A percentile compares a stretch with the other conserved stretches of the same genome.
These are phyloP conservation scores for Arthromyces matolae DNA, from an alignment of 768 basidiomycete species.

Conservation along the genomic window DNA sequence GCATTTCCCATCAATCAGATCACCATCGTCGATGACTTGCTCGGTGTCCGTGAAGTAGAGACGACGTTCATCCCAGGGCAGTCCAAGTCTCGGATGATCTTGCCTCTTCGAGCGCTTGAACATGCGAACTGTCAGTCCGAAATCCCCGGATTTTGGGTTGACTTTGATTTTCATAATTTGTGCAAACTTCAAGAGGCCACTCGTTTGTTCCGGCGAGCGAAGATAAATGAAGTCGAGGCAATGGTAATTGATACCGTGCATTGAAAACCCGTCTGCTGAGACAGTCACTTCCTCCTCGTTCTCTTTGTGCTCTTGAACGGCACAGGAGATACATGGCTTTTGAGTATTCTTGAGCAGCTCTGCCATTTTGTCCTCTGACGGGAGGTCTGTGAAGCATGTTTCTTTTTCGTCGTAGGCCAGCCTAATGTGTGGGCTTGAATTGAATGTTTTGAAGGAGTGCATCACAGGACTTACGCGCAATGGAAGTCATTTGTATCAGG, in stretches of 20 bases:
- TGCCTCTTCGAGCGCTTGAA: constrained; percentile 38
- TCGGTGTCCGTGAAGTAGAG: constrained; percentile 37
- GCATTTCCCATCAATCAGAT: constrained; percentile 51
- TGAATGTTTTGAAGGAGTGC: neutral
- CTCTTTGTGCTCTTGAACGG: constrained; percentile 26
- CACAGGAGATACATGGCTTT: constrained; percentile 51
- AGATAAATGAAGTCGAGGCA: constrained; percentile 60
- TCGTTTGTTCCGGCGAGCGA: constrained; percentile 23
- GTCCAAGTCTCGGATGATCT: neutral
- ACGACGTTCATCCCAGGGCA: constrained; percentile 41
- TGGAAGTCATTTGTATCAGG: constrained; percentile 48
- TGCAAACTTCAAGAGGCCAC: constrained; percentile 44
- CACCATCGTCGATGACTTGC: constrained; percentile 26
- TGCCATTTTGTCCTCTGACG: constrained; percentile 27
- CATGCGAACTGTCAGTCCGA: constrained; percentile 33
- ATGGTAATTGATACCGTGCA: constrained; percentile 50
- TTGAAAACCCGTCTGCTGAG: constrained; percentile 33
- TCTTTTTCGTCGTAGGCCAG: constrained; percentile 48
- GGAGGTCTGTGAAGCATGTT: constrained; percentile 44
- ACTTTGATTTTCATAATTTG: constrained; percentile 45
- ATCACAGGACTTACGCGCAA: constrained; percentile 52
- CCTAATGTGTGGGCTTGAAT: constrained; percentile 28
- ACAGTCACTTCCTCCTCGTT: constrained; percentile 20
- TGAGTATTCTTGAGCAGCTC: constrained; percentile 26
- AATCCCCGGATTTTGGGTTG: constrained; percentile 16